Conservation (phyloP, 2,329 filamentous ascomycete genomes). For the Chaetomium olivaceum region DNA sequence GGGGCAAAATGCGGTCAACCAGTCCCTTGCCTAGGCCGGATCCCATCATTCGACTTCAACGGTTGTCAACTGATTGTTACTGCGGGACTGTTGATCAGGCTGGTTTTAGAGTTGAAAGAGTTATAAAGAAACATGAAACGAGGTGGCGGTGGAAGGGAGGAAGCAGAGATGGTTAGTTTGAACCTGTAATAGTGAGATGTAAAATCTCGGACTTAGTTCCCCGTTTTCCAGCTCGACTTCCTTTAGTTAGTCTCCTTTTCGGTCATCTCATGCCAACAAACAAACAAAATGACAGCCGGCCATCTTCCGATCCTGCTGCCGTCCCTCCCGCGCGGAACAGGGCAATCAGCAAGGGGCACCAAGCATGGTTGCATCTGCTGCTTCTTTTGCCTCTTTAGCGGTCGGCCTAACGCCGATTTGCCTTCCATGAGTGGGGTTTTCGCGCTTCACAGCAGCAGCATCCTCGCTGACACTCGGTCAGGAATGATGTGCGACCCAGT, state of each 20-base stretch:
- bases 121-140: background rate
- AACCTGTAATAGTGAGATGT: background rate
- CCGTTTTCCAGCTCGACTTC: background rate
- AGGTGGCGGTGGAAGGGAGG: background rate
- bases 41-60: background rate
- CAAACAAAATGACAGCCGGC: background rate
- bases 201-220: background rate
- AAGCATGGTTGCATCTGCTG: constrained; percentile 6
- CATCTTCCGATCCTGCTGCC: constrained; percentile 10
- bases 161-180: background rate
- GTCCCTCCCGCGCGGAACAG: constrained; percentile 6
- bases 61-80: background rate
- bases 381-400: constrained; percentile 22
- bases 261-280: background rate
- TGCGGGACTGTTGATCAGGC: background rate
- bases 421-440: background rate
- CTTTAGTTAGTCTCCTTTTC: too few species aligned
- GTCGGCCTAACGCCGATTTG: constrained; percentile 10
- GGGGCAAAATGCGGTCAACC: constrained; percentile 16
- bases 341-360: constrained; percentile 4
- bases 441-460: background rate
- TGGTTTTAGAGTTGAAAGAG: background rate
- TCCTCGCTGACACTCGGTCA: background rate
- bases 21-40: background rate
- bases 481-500: background rate